Evolutionary conservation across 2,329 filamentous ascomycete genomes (phyloP).

Genomic region (Fusarium setosum): DNA sequence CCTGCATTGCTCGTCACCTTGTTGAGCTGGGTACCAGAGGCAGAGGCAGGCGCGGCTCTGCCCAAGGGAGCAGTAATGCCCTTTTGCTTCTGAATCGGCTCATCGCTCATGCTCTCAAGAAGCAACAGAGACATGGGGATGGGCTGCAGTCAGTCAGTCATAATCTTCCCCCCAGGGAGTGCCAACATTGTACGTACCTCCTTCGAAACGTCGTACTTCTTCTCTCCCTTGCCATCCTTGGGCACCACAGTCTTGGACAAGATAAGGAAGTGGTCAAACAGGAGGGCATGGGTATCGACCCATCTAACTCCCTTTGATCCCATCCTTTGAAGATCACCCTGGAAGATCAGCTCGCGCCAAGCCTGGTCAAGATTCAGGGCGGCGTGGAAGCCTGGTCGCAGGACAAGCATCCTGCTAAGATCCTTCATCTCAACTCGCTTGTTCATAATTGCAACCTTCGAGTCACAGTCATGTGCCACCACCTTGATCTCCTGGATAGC

Average conservation of each 20-base stretch:
- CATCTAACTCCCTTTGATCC: constrained; percentile 91
- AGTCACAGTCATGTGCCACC: constrained; percentile 91
- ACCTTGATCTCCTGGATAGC: constrained; percentile 93
- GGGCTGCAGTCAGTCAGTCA: constrained; percentile 61
- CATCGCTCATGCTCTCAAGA: constrained; percentile 91
- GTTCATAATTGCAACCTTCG: constrained; percentile 90
- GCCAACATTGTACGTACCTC: constrained; percentile 66
- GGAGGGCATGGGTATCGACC: constrained; percentile 91
- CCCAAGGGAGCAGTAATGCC: constrained; percentile 73
- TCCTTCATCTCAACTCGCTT: constrained; percentile 92
- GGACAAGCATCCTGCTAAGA: constrained; percentile 82
- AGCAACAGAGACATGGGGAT: constrained; percentile 97
- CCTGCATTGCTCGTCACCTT: constrained; percentile 65
- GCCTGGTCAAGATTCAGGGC: constrained; percentile 94
- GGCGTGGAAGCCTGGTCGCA: constrained; percentile 88
- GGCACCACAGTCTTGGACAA: constrained; percentile 82
- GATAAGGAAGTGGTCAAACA: constrained; percentile 97
- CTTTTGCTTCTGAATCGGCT: constrained; percentile 86
- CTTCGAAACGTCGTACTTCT: constrained; percentile 94
- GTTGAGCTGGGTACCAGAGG: constrained; percentile 68
- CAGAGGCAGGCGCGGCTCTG: constrained; percentile 70
- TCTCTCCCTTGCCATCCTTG: constrained; percentile 77
- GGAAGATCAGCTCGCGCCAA: constrained; percentile 88
- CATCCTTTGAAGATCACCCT: constrained; percentile 89
- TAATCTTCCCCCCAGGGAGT: background rate